Evolutionary conservation across 768 basidiomycete genomes (phyloP), one percentile per base, ranked within the genome.

Genomic region (Chalciporus sphaerocephalus): DNA sequence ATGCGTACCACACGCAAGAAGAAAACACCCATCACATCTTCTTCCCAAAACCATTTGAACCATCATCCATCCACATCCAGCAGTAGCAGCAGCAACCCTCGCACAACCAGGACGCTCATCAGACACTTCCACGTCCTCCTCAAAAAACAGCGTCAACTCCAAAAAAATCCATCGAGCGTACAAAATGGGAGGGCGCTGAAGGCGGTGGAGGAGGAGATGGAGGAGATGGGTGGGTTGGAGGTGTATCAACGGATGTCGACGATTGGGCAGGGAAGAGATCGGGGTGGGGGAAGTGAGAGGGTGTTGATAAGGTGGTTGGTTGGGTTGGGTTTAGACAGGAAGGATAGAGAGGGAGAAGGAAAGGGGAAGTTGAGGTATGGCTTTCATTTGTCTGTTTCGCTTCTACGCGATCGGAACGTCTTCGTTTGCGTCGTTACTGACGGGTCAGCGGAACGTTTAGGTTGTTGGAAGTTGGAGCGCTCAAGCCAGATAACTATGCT

Each of bases 271-370:
- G 77, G 80, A 3, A 72, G 67, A 7, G 87, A 92, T 48, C 72
- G 93, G 42, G 93, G 93, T 8, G 93, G 93, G 4, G 93, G 92
- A 6, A 91, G 86, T 57, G 87, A 94, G 57, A 87, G 80, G 58
- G 70, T 92, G 3, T 66, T 93, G 18, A 75, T 95, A 34, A 58
- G 56, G 30, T 96, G 91, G 90, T 64, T 96, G 50, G 76, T 77
- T 49, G 80, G 80, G 24, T 57, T 80, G 47, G 66, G 69, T 16
- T 32, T 73, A 44, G 45, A 55, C 23, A 46, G 50, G 46, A 40
- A 53, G 61, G 60, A 32, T 45, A 68, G 46, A 41, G 57, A 50
- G 28, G 44, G 33, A 17, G 57, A 57, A 40, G 68, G 46, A 40
- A 57, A 49, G 24, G 44, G 33, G 20, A 57, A 57, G 42, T 56